Conservation (phyloP, 2,329 filamentous ascomycete species). For the Amesomyces nigricolor region DNA sequence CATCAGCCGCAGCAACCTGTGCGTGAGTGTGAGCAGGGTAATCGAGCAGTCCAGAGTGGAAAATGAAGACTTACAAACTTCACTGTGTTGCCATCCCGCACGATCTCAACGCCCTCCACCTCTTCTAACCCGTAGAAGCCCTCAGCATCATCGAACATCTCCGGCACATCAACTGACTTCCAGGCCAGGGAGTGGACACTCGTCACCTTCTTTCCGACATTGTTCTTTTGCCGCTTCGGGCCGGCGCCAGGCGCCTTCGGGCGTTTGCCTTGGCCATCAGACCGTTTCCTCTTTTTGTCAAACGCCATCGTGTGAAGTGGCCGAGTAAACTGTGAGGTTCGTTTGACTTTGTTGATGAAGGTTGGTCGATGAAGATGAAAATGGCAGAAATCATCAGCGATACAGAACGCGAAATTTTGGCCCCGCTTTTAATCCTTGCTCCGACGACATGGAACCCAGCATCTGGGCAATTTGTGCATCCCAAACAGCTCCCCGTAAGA, state of each 20-base stretch:
- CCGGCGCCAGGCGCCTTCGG: constrained; percentile 10
- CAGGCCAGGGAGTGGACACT: constrained; percentile 48
- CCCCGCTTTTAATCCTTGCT: constrained; percentile 10
- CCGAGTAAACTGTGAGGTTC: background rate
- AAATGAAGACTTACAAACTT: constrained; percentile 44
- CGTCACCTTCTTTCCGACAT: constrained; percentile 33
- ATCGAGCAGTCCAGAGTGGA: too few species aligned
- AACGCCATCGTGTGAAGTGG: constrained; percentile 14
- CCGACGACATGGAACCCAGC: too few species aligned
- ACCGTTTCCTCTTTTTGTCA: constrained; percentile 29
- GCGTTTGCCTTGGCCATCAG: constrained; percentile 21
- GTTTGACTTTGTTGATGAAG: background rate
- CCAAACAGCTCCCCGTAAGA: too few species aligned
- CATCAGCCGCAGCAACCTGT: constrained; percentile 30
- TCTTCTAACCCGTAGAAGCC: constrained; percentile 92
- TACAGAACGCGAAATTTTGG: constrained; percentile 10
- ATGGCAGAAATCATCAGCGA: constrained; percentile 8
- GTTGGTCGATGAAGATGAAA: constrained; percentile 13
- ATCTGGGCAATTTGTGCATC: too few species aligned
- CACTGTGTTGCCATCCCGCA: constrained; percentile 56
- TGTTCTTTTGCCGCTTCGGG: constrained; percentile 28
- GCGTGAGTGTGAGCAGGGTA: constrained; percentile 17
- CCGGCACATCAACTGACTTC: constrained; percentile 60
- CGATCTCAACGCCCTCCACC: constrained; percentile 83
- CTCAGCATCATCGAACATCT: constrained; percentile 80